These are phyloP conservation scores for Daldinia grandis DNA, from an alignment of 495 filamentous ascomycete species.

Conservation along the genomic window DNA sequence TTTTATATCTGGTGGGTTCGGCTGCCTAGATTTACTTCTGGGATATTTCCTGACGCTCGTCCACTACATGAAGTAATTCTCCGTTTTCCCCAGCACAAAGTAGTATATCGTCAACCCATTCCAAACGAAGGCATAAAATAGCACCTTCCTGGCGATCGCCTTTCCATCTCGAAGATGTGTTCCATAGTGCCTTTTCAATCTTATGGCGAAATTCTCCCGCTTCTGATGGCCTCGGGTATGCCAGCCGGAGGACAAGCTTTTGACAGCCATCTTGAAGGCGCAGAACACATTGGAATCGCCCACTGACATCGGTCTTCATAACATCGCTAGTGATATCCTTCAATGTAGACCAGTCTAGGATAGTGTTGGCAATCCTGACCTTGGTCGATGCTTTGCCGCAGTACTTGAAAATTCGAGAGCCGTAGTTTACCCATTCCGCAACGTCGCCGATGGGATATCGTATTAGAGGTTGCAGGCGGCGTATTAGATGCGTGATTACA, in stretches of 20 bases:
- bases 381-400: background rate
- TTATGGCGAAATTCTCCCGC: constrained; percentile 9
- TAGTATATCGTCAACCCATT: constrained; percentile 5
- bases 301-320: background rate
- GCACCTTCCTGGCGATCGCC: background rate
- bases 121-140: constrained; percentile 10
- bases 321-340: background rate
- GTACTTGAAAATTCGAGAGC: constrained; percentile 9
- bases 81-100: background rate
- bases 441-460: constrained; percentile 15
- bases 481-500: constrained; percentile 11
- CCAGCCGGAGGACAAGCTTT: constrained; percentile 15
- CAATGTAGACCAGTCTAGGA: background rate
- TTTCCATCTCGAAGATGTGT: background rate
- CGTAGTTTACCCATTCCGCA: constrained; percentile 18
- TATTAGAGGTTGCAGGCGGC: constrained; percentile 18
- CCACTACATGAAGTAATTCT: background rate
- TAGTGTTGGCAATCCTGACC: constrained; percentile 2
- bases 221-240: background rate
- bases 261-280: background rate
- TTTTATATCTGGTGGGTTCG: too few relatives aligned
- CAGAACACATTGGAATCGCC: constrained; percentile 13
- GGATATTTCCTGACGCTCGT: constrained; percentile 7
- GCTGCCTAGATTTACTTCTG: background rate
- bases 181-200: constrained; percentile 15